phyloP scores from a whole-genome alignment of 208 protist genomes.

The Trypanosoma avium region DNA sequence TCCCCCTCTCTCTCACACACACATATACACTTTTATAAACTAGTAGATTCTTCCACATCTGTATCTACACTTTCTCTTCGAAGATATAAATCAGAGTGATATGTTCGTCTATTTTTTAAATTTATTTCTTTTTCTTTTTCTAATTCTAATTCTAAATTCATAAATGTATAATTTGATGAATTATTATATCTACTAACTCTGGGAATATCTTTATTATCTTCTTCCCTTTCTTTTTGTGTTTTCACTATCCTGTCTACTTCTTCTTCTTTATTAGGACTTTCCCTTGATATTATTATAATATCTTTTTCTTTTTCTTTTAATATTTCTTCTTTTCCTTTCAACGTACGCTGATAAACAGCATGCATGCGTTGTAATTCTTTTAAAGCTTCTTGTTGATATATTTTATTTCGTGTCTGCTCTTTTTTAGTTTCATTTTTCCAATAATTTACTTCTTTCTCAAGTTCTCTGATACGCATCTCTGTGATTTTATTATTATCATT shows the following conservation, averaged over 20 bases:
- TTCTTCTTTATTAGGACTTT: not conserved
- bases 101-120: not conserved
- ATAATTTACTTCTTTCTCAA: not conserved
- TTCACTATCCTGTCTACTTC: not conserved
- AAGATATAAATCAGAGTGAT: not conserved
- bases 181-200: no score
- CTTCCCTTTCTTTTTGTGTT: no score
- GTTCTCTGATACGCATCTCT: not conserved
- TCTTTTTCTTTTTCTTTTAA: not conserved
- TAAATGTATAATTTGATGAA: no score
- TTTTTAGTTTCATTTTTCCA: not conserved
- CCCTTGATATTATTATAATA: no score
- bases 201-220: no score
- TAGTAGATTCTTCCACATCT: not conserved
- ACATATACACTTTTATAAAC: not conserved
- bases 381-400: slow-evolving; percentile 1
- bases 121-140: not conserved
- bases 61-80: not conserved
- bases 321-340: not conserved
- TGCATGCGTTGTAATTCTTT: slow-evolving; percentile 14
- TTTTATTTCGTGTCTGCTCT: not conserved
- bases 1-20: not conserved
- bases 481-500: not conserved
- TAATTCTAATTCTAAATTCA: no score
- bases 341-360: slow-evolving; percentile 2